Base-by-base conservation (phyloP, 73 alveolate genomes). In the Loxodes magnus region DNA sequence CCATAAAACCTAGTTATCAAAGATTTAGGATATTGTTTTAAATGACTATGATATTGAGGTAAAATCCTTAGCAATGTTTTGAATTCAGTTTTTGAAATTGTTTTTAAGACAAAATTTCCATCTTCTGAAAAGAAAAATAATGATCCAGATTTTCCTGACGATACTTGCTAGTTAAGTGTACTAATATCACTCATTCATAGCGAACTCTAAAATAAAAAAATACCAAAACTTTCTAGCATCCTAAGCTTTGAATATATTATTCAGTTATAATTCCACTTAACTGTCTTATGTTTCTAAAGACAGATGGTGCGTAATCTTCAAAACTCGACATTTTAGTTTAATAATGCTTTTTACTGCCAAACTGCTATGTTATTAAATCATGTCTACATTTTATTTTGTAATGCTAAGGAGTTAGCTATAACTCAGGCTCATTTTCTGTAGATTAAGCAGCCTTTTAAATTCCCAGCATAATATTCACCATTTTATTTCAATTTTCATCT, bases 401-500 rank as follows among this genome's bases (percentile, higher is more conserved):
- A 7, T 85, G 90, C 43, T 72, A 37, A 21, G 50, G 53, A 39
- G 53, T 12, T 12, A 15, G 20, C 22, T 16, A 9, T 12, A 10
- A 12, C 1, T 12, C 9, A n/a, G 35, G 35, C 14, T 39, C 49
- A 28, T 77, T 77, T 1, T 67, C 64, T 31, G 67, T 28, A 31
- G 79, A 66, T 19, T 65, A 80, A 43, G 80, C 86, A 42, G 96
- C 91, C 66, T 81, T 82, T 64, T 86, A 58, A 3, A 86, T 78
- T 20, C 97, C 97, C 19, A 86, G 74, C 97, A 86, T 86, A 56
- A 86, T 86, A 43, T 81, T 74, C 50, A 81, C 59, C 26, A 86
- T 46, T 24, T 25, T 25, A 22, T 41, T 46, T 24, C 59, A 46
- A 2, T 46, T 41, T 25, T 46, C 59, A 46, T 46, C 59, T 5